Evolutionary conservation across 2,329 filamentous ascomycete species (phyloP).

Genomic region (Rutstroemia sp.): DNA sequence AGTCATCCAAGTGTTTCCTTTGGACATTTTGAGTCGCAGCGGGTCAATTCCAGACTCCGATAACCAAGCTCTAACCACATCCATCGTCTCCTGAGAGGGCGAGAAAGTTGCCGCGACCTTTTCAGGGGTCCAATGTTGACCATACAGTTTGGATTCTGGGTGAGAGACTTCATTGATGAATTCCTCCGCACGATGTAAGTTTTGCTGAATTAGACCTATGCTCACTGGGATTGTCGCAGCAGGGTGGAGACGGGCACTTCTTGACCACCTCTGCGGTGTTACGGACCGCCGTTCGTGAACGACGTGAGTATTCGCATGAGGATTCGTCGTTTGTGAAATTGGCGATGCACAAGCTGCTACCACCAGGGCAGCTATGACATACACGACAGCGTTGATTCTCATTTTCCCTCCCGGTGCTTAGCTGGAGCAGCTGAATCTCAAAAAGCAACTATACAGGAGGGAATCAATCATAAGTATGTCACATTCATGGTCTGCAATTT

Average conservation of each 20-base stretch:
- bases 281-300: constrained; percentile 22
- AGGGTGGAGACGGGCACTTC: constrained; percentile 18
- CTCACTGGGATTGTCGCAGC: constrained; percentile 19
- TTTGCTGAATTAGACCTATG: constrained; percentile 39
- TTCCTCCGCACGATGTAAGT: constrained; percentile 39
- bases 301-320: constrained; percentile 15
- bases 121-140: constrained; percentile 39
- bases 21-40: constrained; percentile 40
- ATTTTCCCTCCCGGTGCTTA: constrained; percentile 18
- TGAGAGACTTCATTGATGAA: constrained; percentile 38
- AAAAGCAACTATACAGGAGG: not conserved
- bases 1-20: constrained; percentile 20
- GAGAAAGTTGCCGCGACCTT: constrained; percentile 39
- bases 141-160: constrained; percentile 38
- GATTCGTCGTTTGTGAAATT: constrained; percentile 9
- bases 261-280: constrained; percentile 17
- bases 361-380: constrained; percentile 24
- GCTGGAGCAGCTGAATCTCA: constrained; percentile 17
- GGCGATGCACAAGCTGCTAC: constrained; percentile 22
- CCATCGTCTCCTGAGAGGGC: constrained; percentile 36
- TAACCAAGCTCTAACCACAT: constrained; percentile 47
- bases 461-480: not conserved
- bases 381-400: constrained; percentile 18
- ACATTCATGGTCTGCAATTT: not conserved
- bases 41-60: constrained; percentile 41